These are phyloP conservation scores for Trichoderma breve DNA, from an alignment of 2,329 filamentous ascomycete species.

Conservation along the genomic window DNA sequence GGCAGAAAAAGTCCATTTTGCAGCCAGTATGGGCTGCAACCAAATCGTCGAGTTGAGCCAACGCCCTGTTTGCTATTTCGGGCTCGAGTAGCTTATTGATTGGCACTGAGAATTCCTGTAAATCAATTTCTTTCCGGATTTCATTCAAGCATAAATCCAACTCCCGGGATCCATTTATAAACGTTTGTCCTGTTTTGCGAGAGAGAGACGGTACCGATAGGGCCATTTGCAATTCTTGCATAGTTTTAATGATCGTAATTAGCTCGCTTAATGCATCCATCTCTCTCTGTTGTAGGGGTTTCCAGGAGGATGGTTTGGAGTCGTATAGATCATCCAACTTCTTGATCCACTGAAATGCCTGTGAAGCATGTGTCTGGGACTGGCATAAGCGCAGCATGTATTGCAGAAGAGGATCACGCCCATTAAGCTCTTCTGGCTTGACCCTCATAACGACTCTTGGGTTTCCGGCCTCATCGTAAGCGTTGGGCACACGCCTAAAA, in stretches of 20 bases:
- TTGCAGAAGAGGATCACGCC: slow-evolving; percentile 35
- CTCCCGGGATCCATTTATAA: slow-evolving; percentile 33
- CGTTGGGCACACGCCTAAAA: slow-evolving; percentile 42
- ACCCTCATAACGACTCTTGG: slow-evolving; percentile 40
- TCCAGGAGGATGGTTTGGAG: neutral
- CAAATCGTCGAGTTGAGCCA: neutral
- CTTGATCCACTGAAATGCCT: neutral
- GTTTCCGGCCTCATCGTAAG: slow-evolving; percentile 36
- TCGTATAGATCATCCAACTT: neutral
- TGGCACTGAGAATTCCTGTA: slow-evolving; percentile 40
- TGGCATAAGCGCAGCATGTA: slow-evolving; percentile 36
- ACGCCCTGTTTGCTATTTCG: slow-evolving; percentile 35
- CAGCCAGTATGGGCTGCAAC: neutral
- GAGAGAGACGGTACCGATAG: slow-evolving; percentile 39
- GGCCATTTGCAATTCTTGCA: neutral
- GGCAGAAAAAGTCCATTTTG: neutral
- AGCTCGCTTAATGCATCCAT: neutral
- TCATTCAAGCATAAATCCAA: slow-evolving; percentile 40
- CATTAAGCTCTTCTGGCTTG: slow-evolving; percentile 40
- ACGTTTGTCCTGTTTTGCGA: slow-evolving; percentile 40
- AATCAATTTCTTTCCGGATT: slow-evolving; percentile 40
- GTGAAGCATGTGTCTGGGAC: neutral
- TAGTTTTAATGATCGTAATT: fast-evolving
- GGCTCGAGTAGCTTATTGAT: slow-evolving; percentile 44
- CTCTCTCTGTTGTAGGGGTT: neutral